phyloP scores from a whole-genome alignment of 805 yeast species.

The Candida andamanensis region DNA sequence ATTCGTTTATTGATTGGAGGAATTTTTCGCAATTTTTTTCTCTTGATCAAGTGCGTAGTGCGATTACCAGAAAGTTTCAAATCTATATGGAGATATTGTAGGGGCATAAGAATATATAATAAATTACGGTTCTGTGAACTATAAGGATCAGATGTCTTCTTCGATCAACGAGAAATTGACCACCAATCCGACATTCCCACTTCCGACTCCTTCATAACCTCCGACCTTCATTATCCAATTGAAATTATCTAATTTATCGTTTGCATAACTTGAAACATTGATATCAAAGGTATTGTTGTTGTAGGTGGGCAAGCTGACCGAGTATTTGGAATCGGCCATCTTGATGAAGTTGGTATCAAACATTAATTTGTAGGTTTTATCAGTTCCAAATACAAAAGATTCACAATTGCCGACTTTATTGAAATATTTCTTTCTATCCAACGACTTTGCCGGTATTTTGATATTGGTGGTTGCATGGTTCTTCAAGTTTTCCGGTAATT shows the following conservation, averaged over 20 bases:
- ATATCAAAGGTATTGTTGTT: conserved; percentile 42
- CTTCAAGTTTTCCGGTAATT: conserved; percentile 22
- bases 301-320: conserved; percentile 46
- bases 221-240: conserved; percentile 41
- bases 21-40: too few species aligned
- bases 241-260: conserved; percentile 40
- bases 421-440: conserved; percentile 43
- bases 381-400: conserved; percentile 35
- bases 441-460: conserved; percentile 19
- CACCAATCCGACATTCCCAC: conserved; percentile 29
- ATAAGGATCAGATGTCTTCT: too few species aligned
- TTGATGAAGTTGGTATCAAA: conserved; percentile 53
- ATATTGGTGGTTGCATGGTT: conserved; percentile 16
- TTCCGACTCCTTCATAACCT: conserved; percentile 27
- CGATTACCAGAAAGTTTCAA: too few species aligned
- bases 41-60: too few species aligned
- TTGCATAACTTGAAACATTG: conserved; percentile 38
- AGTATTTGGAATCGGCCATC: conserved; percentile 45
- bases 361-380: conserved; percentile 39
- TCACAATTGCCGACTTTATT: conserved; percentile 32
- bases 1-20: conserved; percentile 6
- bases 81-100: too few species aligned
- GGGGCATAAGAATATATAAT: too few species aligned
- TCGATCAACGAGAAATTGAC: conserved; percentile 34
- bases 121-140: neutral